Conservation (phyloP, 2,329 filamentous ascomycete genomes). For the Calycina herbarum region DNA sequence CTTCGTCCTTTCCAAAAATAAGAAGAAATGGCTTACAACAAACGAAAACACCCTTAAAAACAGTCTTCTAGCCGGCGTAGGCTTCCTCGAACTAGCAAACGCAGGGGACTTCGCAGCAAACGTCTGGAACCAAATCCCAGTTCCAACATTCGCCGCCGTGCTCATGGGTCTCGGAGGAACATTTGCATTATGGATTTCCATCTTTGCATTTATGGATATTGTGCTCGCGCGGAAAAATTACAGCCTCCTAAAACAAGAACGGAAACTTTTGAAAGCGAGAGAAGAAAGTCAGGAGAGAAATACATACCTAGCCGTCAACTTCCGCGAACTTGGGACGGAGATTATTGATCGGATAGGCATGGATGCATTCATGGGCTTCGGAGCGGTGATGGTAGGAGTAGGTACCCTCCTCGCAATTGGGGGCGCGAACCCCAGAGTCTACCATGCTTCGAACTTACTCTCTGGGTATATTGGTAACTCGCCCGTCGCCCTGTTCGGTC, state of each 20-base stretch:
- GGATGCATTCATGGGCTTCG: constrained; percentile 51
- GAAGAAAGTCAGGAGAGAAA: constrained; percentile 35
- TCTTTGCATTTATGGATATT: constrained; percentile 49
- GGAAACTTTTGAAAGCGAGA: constrained; percentile 36
- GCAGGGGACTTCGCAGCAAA: constrained; percentile 58
- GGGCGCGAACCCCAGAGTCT: constrained; percentile 46
- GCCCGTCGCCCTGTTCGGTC: constrained; percentile 49
- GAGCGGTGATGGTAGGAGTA: constrained; percentile 49
- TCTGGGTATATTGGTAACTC: constrained; percentile 57
- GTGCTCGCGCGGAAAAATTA: constrained; percentile 48
- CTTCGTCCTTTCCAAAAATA: constrained; percentile 2
- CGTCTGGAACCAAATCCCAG: constrained; percentile 54
- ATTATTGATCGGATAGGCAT: constrained; percentile 51
- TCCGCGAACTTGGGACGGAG: constrained; percentile 52
- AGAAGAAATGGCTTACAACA: not conserved
- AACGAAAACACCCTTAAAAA: constrained; percentile 19
- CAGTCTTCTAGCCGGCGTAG: constrained; percentile 44
- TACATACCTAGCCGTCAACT: constrained; percentile 46
- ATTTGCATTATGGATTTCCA: constrained; percentile 45
- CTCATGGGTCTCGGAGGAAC: constrained; percentile 55
- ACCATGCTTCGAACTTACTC: constrained; percentile 50
- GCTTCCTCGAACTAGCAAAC: constrained; percentile 56
- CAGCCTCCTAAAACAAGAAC: constrained; percentile 45
- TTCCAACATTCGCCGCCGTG: constrained; percentile 48
- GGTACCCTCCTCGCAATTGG: constrained; percentile 56